Base-by-base conservation (phyloP, 2,329 filamentous ascomycete genomes). In the Penicillium capsulatum region DNA sequence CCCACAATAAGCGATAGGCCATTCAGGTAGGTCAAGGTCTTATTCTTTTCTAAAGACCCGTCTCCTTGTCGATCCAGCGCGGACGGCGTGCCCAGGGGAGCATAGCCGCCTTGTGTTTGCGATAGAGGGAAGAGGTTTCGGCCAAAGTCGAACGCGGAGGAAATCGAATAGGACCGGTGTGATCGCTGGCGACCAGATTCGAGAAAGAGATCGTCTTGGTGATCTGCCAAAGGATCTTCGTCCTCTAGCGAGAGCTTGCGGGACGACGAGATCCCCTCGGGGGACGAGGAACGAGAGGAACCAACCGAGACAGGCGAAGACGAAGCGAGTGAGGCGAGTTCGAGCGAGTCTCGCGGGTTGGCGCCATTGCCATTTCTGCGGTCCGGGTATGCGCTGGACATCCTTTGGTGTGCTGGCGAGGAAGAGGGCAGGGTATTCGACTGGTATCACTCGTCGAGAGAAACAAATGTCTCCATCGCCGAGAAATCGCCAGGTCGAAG, bases 111-210 rank as follows among this genome's bases (percentile, higher is more conserved):
- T 3, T 84, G 73, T 1, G 87, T 91, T 32, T 90, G 89, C 36
- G 88, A 92, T 34, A 98, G 73, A 0, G 92, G 92, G 58, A 96
- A 97, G 31, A 98, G 75, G 55, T 89, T 94, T 41, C 84, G 81
- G n/a, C 86, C 83, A 63, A 96, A 96, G 68, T 97, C 91, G 66
- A 98, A 98, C 38, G 86, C 88, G 4, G 91, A 97, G 8, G 86
- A 88, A 32, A 94, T 80, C 8, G 90, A 96, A 67, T 91, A 95
- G 13, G 87, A 85, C 47, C 91, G 84, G 42, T 65, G 69, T 57
- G 61, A 73, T 56, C 61, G 66, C 57, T 57, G 19, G 71, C 79
- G 36, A 26, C 53, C 63, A 37, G 60, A 81, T 79, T 62, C 54
- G 16, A 56, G 44, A 45, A 73, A 74, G 29, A 74, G 72, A 61